Evolutionary conservation across 2,329 filamentous ascomycete genomes (phyloP).

Genomic region (Fusarium irregulare): DNA sequence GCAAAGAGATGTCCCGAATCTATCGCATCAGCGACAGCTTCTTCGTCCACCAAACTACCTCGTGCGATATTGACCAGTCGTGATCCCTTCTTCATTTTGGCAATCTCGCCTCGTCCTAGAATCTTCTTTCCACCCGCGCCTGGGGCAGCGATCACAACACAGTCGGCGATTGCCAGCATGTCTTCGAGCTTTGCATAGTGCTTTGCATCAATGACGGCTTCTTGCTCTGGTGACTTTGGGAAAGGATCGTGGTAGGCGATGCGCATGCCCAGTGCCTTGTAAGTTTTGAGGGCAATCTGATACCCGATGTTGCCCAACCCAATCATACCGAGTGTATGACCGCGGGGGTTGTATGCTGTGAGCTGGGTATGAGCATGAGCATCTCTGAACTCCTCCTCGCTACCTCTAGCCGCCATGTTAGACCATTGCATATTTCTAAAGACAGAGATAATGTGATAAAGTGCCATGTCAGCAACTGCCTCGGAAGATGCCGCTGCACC

Average conservation of each 20-base stretch:
- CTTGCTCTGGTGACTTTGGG: conserved; percentile 53
- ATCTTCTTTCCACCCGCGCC: conserved; percentile 22
- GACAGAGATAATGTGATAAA: conserved; percentile 68
- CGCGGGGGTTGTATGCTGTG: conserved; percentile 66
- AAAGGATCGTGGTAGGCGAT: conserved; percentile 65
- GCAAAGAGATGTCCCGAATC: conserved; percentile 27
- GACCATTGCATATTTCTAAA: conserved; percentile 70
- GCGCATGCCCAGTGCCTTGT: conserved; percentile 65
- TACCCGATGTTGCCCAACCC: conserved; percentile 68
- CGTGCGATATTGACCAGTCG: conserved; percentile 66
- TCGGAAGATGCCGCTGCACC: conserved; percentile 69
- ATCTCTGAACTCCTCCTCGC: conserved; percentile 58
- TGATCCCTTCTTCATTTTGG: conserved; percentile 61
- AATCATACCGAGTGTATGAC: conserved; percentile 66
- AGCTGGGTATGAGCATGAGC: conserved; percentile 65
- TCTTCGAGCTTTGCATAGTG: conserved; percentile 40
- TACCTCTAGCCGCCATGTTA: conserved; percentile 60
- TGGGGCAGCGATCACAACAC: conserved; percentile 20
- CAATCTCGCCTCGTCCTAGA: conserved; percentile 40
- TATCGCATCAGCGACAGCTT: conserved; percentile 30
- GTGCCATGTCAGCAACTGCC: conserved; percentile 69
- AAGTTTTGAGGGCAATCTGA: conserved; percentile 66
- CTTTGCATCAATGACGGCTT: conserved; percentile 57
- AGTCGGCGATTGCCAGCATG: conserved; percentile 22
- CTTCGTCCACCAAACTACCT: conserved; percentile 24